Percentiles rank a stretch among this genome's conserved stretches.
Conservation (phyloP, 129 eudicot genomes). For the Chrysanthemum makinoi region DNA sequence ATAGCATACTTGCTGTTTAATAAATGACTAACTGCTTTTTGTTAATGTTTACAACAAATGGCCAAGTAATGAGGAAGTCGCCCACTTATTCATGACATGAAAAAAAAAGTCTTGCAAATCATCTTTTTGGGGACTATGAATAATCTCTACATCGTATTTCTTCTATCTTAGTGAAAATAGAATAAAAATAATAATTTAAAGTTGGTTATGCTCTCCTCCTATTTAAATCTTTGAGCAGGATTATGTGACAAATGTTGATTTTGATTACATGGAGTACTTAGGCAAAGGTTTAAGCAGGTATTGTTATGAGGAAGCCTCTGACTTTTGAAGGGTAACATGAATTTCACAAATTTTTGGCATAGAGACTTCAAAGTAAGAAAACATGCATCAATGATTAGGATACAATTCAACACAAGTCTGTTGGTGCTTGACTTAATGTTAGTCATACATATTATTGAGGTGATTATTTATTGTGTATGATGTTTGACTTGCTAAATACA, state of each 20-base stretch:
- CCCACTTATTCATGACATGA: slow-evolving; percentile 57
- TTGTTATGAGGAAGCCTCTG: slow-evolving; percentile 36
- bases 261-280: slow-evolving; percentile 64
- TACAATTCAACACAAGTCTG: too few relatives aligned
- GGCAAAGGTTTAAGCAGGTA: slow-evolving; percentile 45
- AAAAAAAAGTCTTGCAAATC: slow-evolving; percentile 77
- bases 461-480: too few relatives aligned
- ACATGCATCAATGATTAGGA: too few relatives aligned
- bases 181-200: background rate
- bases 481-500: too few relatives aligned
- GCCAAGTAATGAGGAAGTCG: slow-evolving; percentile 44
- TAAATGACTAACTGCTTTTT: slow-evolving; percentile 10
- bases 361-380: too few relatives aligned
- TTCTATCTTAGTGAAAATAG: background rate
- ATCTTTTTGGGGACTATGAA: slow-evolving; percentile 87
- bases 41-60: slow-evolving; percentile 38
- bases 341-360: background rate
- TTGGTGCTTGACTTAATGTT: too few relatives aligned
- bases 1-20: background rate
- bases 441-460: too few relatives aligned
- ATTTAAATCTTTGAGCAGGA: slow-evolving; percentile 35
- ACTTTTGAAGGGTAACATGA: slow-evolving; percentile 9
- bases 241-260: slow-evolving; percentile 53
- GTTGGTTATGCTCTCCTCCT: background rate
- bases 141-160: slow-evolving; percentile 60